Evolutionary conservation across 495 filamentous ascomycete species (phyloP).

Genomic region (Cladorrhinum samala): DNA sequence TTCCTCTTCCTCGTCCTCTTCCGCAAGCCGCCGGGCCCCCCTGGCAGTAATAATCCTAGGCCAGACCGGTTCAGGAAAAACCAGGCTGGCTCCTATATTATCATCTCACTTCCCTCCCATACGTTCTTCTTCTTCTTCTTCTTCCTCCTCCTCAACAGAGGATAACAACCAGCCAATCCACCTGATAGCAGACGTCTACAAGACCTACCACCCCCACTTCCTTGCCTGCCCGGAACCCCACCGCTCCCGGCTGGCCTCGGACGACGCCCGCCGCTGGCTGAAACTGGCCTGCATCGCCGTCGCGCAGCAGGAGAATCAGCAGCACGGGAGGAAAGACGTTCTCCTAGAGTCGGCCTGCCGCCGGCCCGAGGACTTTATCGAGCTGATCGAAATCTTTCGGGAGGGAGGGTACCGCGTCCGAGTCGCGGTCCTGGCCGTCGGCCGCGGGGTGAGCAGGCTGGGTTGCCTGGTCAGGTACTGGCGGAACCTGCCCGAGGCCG

Average conservation of each 20-base stretch:
- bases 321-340: constrained; percentile 19
- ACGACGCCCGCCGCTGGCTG: constrained; percentile 33
- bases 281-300: constrained; percentile 22
- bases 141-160: not conserved
- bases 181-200: constrained; percentile 41
- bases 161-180: constrained; percentile 16
- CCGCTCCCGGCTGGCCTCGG: constrained; percentile 23
- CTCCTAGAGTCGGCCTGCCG: constrained; percentile 33
- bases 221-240: constrained; percentile 12
- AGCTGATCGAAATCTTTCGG: constrained; percentile 20
- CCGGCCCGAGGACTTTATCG: constrained; percentile 25
- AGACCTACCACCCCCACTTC: constrained; percentile 37
- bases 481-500: constrained; percentile 20
- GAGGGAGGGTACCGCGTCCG: constrained; percentile 19
- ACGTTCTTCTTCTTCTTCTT: too few species aligned
- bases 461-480: constrained; percentile 30
- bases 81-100: constrained; percentile 28
- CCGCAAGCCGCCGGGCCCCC: constrained; percentile 1
- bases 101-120: constrained; percentile 20
- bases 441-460: constrained; percentile 25
- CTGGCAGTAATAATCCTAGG: constrained; percentile 35
- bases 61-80: constrained; percentile 41
- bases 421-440: constrained; percentile 31
- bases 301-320: constrained; percentile 2
- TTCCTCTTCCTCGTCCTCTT: not conserved